Conservation (phyloP, 768 basidiomycete genomes). For the Serendipita sp. region DNA sequence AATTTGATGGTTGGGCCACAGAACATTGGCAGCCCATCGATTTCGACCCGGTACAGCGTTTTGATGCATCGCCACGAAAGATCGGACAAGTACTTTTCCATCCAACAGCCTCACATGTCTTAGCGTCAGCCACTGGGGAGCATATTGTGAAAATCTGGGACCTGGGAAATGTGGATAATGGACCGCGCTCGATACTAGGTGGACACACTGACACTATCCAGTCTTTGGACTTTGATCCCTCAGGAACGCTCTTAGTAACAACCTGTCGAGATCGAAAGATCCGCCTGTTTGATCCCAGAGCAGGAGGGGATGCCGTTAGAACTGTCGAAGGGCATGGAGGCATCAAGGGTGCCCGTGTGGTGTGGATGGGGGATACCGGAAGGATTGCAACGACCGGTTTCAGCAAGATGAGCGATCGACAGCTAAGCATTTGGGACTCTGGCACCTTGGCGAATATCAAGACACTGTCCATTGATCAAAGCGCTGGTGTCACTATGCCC, state of each 20-base stretch:
- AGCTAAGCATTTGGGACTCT: conserved; percentile 82
- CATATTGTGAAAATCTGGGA: conserved; percentile 88
- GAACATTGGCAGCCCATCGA: conserved; percentile 74
- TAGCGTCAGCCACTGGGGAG: conserved; percentile 73
- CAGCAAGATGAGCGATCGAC: conserved; percentile 90
- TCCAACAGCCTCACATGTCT: conserved; percentile 72
- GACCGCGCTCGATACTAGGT: conserved; percentile 37
- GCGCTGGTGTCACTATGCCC: conserved; percentile 89
- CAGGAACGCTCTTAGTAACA: conserved; percentile 69
- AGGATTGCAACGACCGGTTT: conserved; percentile 91
- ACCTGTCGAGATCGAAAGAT: conserved; percentile 89
- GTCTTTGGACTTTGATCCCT: conserved; percentile 62
- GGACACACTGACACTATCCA: conserved; percentile 86
- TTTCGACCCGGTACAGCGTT: conserved; percentile 68
- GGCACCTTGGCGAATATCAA: conserved; percentile 59
- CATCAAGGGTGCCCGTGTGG: conserved; percentile 78
- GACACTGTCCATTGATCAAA: conserved; percentile 69
- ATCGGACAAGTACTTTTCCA: conserved; percentile 91
- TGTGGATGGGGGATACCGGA: conserved; percentile 83
- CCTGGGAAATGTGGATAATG: conserved; percentile 50
- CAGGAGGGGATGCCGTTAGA: conserved; percentile 67
- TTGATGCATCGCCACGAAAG: conserved; percentile 71
- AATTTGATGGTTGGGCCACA: conserved; percentile 72
- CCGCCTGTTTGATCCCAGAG: conserved; percentile 79
- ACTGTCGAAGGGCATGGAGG: conserved; percentile 78